Conservation (phyloP, 208 protist species). For the Porcisia deanei region DNA sequence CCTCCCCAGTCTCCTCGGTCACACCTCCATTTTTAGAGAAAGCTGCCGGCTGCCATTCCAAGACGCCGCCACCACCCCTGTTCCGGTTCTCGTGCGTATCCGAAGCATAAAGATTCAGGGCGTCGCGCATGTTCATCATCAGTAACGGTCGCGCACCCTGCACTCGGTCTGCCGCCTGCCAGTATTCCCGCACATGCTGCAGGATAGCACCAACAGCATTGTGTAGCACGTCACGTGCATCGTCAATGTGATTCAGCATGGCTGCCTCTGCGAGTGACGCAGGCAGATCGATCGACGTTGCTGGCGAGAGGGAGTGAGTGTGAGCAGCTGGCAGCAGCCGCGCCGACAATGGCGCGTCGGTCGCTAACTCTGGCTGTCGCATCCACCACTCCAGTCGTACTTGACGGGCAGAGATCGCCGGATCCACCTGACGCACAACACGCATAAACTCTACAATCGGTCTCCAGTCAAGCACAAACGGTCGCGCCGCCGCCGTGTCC, state of each 20-base stretch:
- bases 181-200: neutral
- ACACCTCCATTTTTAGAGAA: neutral
- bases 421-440: slow-evolving; percentile 17
- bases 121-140: slow-evolving; percentile 7
- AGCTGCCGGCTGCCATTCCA: neutral
- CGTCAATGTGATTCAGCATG: neutral
- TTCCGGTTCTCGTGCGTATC: neutral
- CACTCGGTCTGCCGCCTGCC: neutral
- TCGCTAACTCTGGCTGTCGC: neutral
- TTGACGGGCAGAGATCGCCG: slow-evolving; percentile 10
- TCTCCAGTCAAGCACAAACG: slow-evolving; percentile 25
- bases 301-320: neutral
- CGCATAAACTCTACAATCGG: slow-evolving; percentile 18
- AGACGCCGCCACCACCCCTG: neutral
- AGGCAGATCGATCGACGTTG: neutral
- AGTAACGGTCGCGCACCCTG: neutral
- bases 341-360: neutral
- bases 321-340: neutral
- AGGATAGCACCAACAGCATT: slow-evolving; percentile 8
- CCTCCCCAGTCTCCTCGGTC: neutral
- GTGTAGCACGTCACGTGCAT: slow-evolving; percentile 11
- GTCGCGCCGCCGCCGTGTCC: neutral
- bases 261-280: neutral
- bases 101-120: neutral
- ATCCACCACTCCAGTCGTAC: slow-evolving; percentile 11